These are phyloP conservation scores for Euphrasia arctica DNA, from an alignment of 305 asterid genomes.

Conservation along the genomic window DNA sequence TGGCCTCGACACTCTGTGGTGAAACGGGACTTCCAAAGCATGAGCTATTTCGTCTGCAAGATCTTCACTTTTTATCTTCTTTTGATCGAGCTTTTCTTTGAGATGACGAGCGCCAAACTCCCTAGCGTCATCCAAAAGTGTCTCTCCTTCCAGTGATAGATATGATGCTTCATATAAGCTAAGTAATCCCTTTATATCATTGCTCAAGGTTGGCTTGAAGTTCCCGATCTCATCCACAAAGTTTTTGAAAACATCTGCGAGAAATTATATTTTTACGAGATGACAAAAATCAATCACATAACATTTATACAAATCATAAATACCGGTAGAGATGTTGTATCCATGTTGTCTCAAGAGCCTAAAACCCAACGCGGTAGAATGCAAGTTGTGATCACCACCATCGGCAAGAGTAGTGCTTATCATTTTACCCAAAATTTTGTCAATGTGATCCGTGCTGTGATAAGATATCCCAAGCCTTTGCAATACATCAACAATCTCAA, in stretches of 20 bases:
- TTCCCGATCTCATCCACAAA: slow-evolving; percentile 35
- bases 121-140: slow-evolving; percentile 29
- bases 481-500: too few species aligned
- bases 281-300: too few species aligned
- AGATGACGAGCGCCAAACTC: slow-evolving; percentile 31
- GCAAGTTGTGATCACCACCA: slow-evolving; percentile 1
- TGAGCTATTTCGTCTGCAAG: slow-evolving; percentile 26
- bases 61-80: slow-evolving; percentile 1
- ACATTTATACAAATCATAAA: too few species aligned
- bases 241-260: slow-evolving; percentile 36
- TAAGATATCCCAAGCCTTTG: too few species aligned
- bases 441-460: too few species aligned
- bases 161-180: slow-evolving; percentile 47
- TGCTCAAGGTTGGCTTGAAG: slow-evolving; percentile 18
- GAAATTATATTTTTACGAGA: background rate
- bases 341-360: slow-evolving; percentile 42
- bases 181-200: slow-evolving; percentile 34
- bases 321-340: slow-evolving; percentile 28
- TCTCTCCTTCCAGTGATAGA: slow-evolving; percentile 34
- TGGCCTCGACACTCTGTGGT: slow-evolving; percentile 36
- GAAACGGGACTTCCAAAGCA: slow-evolving; percentile 44
- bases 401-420: background rate
- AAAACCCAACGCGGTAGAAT: slow-evolving; percentile 26
- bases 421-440: too few species aligned
- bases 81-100: slow-evolving; percentile 12